Evolutionary conservation across 73 alveolate species (phyloP).

Genomic region (Paramecium tetraurelia): DNA sequence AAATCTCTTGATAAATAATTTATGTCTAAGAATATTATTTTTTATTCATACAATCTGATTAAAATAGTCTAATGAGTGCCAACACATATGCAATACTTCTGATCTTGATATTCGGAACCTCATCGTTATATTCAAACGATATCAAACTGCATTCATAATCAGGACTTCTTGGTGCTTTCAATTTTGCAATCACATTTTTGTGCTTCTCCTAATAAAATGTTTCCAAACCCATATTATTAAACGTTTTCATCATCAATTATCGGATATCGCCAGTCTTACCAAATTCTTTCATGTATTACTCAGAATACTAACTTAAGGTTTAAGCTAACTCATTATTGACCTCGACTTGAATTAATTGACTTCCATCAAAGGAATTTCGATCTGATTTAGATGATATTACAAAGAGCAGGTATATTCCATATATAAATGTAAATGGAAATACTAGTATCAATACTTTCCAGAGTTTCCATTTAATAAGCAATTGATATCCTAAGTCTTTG

Average conservation of each 20-base stretch:
- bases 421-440: neutral
- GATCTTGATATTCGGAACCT: neutral
- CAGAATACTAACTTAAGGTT: neutral
- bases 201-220: neutral
- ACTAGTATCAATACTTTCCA: neutral
- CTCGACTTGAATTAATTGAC: neutral
- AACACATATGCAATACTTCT: conserved; percentile 11
- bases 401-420: neutral
- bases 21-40: neutral
- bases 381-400: neutral
- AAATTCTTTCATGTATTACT: neutral
- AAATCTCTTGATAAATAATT: conserved; percentile 18
- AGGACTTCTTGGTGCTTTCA: conserved; percentile 27
- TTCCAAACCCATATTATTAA: neutral
- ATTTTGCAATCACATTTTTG: neutral
- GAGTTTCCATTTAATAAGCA: neutral
- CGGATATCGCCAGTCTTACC: neutral
- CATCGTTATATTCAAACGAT: neutral
- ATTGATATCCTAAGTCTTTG: neutral
- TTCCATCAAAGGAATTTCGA: neutral
- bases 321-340: neutral
- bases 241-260: neutral
- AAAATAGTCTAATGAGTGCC: neutral
- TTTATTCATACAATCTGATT: neutral
- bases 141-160: conserved; percentile 7